Evolutionary conservation across 2,329 filamentous ascomycete genomes (phyloP).

Genomic region (Penicillium sclerotiorum): DNA sequence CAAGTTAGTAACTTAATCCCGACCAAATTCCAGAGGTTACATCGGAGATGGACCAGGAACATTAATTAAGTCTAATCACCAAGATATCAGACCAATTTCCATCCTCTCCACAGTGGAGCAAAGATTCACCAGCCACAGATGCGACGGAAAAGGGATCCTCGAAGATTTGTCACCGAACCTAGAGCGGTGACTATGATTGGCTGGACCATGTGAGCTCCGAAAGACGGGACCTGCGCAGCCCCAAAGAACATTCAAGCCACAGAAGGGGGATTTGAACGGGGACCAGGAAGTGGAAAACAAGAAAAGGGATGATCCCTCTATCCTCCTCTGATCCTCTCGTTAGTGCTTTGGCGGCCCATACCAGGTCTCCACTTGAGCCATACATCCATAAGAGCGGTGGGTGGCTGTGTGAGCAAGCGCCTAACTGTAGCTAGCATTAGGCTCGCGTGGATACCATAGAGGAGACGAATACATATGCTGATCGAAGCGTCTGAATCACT

Average conservation of each 20-base stretch:
- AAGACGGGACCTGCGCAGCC: conserved; percentile 2
- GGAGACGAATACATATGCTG: neutral
- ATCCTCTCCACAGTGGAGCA: conserved; percentile 4
- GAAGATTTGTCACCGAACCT: conserved; percentile 2
- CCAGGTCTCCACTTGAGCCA: neutral
- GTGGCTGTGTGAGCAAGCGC: neutral
- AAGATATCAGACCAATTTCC: neutral
- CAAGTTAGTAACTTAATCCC: too few relatives aligned
- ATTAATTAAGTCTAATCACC: neutral
- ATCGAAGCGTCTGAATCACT: neutral
- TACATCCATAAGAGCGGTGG: neutral
- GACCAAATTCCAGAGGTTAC: neutral
- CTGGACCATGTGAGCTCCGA: neutral
- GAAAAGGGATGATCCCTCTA: neutral
- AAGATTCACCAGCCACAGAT: neutral
- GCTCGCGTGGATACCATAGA: too few relatives aligned
- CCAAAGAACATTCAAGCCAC: conserved; percentile 5
- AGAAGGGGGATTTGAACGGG: neutral
- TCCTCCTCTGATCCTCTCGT: neutral
- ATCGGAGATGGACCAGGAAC: neutral
- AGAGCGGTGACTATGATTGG: neutral
- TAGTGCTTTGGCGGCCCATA: neutral
- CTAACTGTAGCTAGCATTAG: too few relatives aligned
- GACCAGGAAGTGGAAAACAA: neutral
- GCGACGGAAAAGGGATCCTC: conserved; percentile 3